These are phyloP conservation scores for Umbelopsis sp. DNA, from an alignment of 192 early-diverging fungal species.

Conservation along the genomic window DNA sequence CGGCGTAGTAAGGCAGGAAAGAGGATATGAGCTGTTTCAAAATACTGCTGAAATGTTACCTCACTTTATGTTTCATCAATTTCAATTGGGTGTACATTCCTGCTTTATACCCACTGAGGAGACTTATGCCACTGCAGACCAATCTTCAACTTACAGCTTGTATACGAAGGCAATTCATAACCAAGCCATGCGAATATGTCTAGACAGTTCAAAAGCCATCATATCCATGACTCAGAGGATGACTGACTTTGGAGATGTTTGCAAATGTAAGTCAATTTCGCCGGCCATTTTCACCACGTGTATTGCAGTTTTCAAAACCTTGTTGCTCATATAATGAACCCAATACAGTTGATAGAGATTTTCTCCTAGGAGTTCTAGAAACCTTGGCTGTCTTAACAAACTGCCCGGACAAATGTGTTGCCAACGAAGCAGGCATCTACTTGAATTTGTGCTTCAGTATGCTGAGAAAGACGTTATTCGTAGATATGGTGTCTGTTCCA, in stretches of 20 bases:
- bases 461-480: background rate
- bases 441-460: background rate
- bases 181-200: constrained; percentile 5
- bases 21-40: background rate
- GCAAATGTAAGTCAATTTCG: background rate
- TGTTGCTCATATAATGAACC: background rate
- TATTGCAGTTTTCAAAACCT: background rate
- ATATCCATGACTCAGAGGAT: background rate
- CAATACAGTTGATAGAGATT: background rate
- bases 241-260: background rate
- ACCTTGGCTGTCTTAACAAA: background rate
- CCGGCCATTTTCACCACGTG: background rate
- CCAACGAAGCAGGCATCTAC: background rate
- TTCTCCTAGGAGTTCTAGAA: background rate
- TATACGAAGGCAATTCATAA: background rate
- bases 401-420: background rate
- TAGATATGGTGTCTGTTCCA: background rate
- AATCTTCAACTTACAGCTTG: background rate
- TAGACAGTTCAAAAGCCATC: background rate
- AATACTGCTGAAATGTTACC: background rate
- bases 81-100: background rate
- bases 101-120: background rate
- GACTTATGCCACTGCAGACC: background rate
- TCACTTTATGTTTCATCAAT: background rate
- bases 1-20: background rate